Evolutionary conservation across 352 stramenopile genomes (phyloP).

Genomic region (Globisporangium splendens): DNA sequence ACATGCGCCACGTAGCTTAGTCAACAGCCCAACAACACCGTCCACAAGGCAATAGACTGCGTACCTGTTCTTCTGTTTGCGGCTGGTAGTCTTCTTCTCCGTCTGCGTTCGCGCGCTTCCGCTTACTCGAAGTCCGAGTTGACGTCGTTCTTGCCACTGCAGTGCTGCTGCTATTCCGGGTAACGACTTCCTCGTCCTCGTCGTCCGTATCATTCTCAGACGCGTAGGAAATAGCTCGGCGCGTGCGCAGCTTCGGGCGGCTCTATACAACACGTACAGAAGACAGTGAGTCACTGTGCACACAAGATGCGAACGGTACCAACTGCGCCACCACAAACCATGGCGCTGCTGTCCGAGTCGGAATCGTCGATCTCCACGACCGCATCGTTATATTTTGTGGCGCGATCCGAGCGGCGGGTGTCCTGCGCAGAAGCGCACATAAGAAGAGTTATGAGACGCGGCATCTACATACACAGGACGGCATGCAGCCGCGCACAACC

Average conservation of each 20-base stretch:
- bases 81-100: conserved; percentile 16
- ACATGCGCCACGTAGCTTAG: too few relatives aligned
- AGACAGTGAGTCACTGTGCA: not conserved
- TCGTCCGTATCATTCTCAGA: conserved; percentile 36
- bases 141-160: conserved; percentile 7
- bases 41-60: not conserved
- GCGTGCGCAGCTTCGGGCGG: conserved; percentile 27
- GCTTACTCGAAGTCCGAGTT: conserved; percentile 32
- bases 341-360: conserved; percentile 12
- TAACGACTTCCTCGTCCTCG: conserved; percentile 24
- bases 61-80: conserved; percentile 11
- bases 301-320: not conserved
- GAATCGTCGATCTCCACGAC: conserved; percentile 18
- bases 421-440: not conserved
- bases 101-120: conserved; percentile 14
- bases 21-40: too few relatives aligned
- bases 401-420: conserved; percentile 5
- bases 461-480: not conserved
- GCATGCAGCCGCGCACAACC: too few relatives aligned
- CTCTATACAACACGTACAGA: conserved; percentile 9
- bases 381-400: conserved; percentile 3
- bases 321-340: not conserved
- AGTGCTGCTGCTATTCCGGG: too few relatives aligned
- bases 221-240: conserved; percentile 7
- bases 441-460: not conserved